Conservation (phyloP, 2,329 filamentous ascomycete species). For the Alternaria infectoria region DNA sequence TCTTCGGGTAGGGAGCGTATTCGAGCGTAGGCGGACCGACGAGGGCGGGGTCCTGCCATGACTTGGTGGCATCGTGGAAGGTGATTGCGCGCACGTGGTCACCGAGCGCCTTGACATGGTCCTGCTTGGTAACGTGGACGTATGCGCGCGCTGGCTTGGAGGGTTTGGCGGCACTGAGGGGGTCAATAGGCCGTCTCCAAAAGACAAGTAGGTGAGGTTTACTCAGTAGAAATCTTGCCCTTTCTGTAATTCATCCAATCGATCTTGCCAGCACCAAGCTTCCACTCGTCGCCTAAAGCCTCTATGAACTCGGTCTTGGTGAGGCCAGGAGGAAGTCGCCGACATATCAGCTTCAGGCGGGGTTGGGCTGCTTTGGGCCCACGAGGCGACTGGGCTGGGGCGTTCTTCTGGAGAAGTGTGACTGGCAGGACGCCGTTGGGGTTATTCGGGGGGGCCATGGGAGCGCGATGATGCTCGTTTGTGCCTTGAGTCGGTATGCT, state of each 20-base stretch:
- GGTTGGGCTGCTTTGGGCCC: conserved; percentile 56
- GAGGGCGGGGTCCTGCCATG: conserved; percentile 72
- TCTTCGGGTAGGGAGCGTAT: conserved; percentile 82
- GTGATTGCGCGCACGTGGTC: conserved; percentile 71
- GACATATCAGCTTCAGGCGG: conserved; percentile 82
- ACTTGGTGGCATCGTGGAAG: conserved; percentile 84
- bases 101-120: conserved; percentile 70
- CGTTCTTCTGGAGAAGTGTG: conserved; percentile 45
- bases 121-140: conserved; percentile 76
- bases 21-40: conserved; percentile 81
- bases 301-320: conserved; percentile 77
- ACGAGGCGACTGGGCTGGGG: conserved; percentile 37
- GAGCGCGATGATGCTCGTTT: not conserved
- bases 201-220: conserved; percentile 41
- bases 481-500: not conserved
- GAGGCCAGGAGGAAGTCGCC: conserved; percentile 84
- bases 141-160: conserved; percentile 83
- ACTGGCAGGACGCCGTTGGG: conserved; percentile 50
- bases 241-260: conserved; percentile 80
- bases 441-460: conserved; percentile 40
- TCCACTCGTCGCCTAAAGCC: conserved; percentile 81
- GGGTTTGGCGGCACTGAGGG: conserved; percentile 69
- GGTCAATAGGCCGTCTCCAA: not conserved
- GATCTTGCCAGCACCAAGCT: conserved; percentile 76
- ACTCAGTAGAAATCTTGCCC: conserved; percentile 87